These are phyloP conservation scores for Rhodotorula diobovata DNA, from an alignment of 768 basidiomycete genomes.

Conservation along the genomic window DNA sequence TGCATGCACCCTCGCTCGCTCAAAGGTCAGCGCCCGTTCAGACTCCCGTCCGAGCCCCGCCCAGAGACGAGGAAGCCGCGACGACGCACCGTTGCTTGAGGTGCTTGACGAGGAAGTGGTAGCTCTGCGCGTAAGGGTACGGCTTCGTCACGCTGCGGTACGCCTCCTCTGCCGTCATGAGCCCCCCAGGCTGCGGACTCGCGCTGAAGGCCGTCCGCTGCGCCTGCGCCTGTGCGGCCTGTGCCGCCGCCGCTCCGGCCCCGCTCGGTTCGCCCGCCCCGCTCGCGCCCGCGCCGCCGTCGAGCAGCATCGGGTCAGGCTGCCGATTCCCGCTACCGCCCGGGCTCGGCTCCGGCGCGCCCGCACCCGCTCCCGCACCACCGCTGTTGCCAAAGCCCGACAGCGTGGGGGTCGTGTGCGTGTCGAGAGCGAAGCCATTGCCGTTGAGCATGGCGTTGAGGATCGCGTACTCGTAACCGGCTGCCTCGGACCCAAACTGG, in stretches of 20 bases:
- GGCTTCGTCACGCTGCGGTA: constrained; percentile 66
- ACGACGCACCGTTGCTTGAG: constrained; percentile 60
- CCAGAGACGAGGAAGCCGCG: background rate
- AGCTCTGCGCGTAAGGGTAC: constrained; percentile 93
- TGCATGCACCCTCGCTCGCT: no score
- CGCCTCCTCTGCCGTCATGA: constrained; percentile 52
- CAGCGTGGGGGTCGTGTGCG: background rate
- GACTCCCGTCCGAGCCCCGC: no score
- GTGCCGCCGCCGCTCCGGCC: background rate
- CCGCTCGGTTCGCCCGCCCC: no score
- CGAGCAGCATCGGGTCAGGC: constrained; percentile 11
- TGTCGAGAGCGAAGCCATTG: constrained; percentile 56
- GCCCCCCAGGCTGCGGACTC: background rate
- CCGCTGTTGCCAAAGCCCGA: background rate
- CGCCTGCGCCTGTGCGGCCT: background rate
- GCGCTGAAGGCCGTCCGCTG: background rate
- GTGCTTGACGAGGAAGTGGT: constrained; percentile 94
- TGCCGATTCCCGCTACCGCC: background rate
- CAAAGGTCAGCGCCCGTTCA: no score
- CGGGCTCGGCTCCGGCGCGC: background rate
- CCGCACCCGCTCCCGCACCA: background rate
- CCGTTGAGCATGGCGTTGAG: constrained; percentile 71
- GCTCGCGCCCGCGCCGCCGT: background rate
- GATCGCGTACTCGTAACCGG: constrained; percentile 91
- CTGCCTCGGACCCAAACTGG: constrained; percentile 79